Evolutionary conservation across 2,329 filamentous ascomycete genomes (phyloP).

Genomic region (Didymella segeticola): DNA sequence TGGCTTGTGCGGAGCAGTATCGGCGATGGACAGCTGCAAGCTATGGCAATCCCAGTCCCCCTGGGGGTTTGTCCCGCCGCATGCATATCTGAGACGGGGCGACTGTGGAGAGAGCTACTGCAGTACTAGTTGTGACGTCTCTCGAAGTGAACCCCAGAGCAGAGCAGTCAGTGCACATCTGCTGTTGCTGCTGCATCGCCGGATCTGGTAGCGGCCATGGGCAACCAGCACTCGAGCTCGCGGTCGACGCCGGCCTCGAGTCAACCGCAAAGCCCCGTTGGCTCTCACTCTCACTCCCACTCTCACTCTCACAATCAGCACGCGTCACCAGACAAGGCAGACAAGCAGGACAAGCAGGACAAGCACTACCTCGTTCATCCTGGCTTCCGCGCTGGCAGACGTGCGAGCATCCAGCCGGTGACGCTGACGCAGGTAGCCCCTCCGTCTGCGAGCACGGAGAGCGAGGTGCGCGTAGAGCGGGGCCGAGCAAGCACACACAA

Average conservation of each 20-base stretch:
- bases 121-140: constrained; percentile 20
- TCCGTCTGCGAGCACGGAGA: constrained; percentile 47
- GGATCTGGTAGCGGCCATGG: constrained; percentile 32
- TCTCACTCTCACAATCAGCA: constrained; percentile 10
- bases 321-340: neutral
- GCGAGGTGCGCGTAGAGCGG: constrained; percentile 32
- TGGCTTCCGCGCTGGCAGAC: constrained; percentile 40
- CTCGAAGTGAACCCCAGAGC: neutral
- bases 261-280: constrained; percentile 36
- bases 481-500: constrained; percentile 40
- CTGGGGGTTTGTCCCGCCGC: constrained; percentile 29
- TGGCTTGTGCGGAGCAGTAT: constrained; percentile 28
- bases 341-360: neutral
- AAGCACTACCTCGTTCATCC: constrained; percentile 20
- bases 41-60: constrained; percentile 25
- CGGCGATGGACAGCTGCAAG: constrained; percentile 26
- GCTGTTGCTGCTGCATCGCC: constrained; percentile 13
- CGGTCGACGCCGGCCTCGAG: constrained; percentile 26
- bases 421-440: constrained; percentile 49
- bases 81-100: constrained; percentile 26
- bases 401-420: constrained; percentile 51
- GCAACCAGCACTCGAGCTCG: constrained; percentile 44
- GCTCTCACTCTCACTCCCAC: constrained; percentile 15
- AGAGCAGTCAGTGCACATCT: neutral
- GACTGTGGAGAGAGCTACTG: constrained; percentile 22